Conservation (phyloP, 768 basidiomycete species). For the Butyriboletus loyo region DNA sequence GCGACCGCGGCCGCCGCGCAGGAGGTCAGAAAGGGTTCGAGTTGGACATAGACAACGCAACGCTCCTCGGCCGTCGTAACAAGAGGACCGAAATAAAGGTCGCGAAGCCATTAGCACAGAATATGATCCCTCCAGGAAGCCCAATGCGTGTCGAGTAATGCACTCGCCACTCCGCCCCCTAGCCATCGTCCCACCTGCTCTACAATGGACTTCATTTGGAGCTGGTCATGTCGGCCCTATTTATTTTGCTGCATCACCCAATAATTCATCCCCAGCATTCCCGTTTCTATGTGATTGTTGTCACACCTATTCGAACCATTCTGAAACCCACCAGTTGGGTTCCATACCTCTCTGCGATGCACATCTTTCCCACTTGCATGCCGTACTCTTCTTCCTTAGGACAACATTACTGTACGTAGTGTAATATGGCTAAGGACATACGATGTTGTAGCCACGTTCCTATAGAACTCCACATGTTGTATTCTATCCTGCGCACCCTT, state of each 20-base stretch:
- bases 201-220: neutral
- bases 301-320: neutral
- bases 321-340: neutral
- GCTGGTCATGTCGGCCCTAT: neutral
- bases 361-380: constrained; percentile 11
- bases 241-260: neutral
- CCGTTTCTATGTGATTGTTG: neutral
- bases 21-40: constrained; percentile 56
- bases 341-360: constrained; percentile 5
- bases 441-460: neutral
- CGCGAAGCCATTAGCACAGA: constrained; percentile 35
- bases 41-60: constrained; percentile 83
- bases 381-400: constrained; percentile 6
- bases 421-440: constrained; percentile 16
- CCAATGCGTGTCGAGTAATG: constrained; percentile 32
- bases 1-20: constrained; percentile 50
- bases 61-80: constrained; percentile 74
- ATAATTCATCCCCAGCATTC: neutral
- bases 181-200: neutral
- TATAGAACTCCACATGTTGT: constrained; percentile 16
- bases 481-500: constrained; percentile 7
- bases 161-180: neutral
- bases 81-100: constrained; percentile 33
- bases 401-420: constrained; percentile 7
- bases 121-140: constrained; percentile 25